Base-by-base conservation (phyloP, 2,329 filamentous ascomycete species). In the Grosmannia serpens region DNA sequence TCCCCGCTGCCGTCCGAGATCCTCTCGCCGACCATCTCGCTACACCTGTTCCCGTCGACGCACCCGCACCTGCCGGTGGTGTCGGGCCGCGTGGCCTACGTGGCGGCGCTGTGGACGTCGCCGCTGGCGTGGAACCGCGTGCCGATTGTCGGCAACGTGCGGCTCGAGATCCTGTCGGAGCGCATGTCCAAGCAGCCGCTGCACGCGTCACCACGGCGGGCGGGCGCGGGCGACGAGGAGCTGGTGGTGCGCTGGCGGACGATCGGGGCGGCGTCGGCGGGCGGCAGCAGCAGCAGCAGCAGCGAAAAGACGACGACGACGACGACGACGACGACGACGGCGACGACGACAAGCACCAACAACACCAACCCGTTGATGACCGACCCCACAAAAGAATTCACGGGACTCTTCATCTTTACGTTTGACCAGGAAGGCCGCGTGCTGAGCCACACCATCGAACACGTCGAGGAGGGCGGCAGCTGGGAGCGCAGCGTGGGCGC, bases 121-220 rank as follows among this genome's bases (percentile, higher is more conserved):
- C 94, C 94, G 0, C 87, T 99, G 56, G 92, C 91, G 33, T 99
- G 94, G 94, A 95, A 95, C 67, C 84, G 89, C 31, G 81, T 99
- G 1, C 94, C 94, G 2, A 83, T 97, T 24, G 81, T 96, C 35
- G 91, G 92, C 64, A 95, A 96, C 67, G 89, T 96, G 51, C 86
- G 85, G 65, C 81, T 99, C 13, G 85, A 89, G 65, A 94, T 99
- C 56, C 73, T 95, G 22, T 92, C 89, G 15, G 91, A 96, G 75
- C 88, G 92, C 65, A 94, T 99, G 81, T 83, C 87, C 59, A 81
- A 82, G 61, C 79, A 78, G 63, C 76, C 77, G 9, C 65, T 52
- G 31, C 76, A 74, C 67, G 72, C 79, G 58, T 69, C 77, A 26
- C 52, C 55, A 17, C 51, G 55, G n/a, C 70, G 75, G 31, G 52